Base-by-base conservation (phyloP, 768 basidiomycete species). In the Lyophyllum semitale region DNA sequence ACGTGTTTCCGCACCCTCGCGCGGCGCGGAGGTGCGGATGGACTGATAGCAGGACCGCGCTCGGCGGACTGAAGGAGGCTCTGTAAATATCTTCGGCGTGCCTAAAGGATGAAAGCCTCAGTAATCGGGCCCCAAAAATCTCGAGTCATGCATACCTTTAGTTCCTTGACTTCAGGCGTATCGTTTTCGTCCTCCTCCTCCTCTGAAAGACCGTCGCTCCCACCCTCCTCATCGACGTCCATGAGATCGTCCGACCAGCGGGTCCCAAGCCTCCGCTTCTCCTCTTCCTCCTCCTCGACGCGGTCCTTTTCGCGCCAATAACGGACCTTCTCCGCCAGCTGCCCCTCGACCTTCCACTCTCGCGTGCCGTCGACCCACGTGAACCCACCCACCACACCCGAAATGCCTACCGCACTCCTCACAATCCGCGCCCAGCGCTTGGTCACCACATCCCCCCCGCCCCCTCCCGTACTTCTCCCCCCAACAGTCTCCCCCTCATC, bases 321-420 rank as follows among this genome's bases (percentile, higher is more conserved):
- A 52, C 75, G 75, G 15, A 89, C 83, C 70, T 91, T 94, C 62
- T 84, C 82, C 18, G 79, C 80, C 48, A 96, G 73, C 42, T 67
- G 70, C 8, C 88, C 89, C 29, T 84, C 81, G 9, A 93, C 78
- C 33, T 65, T 73, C 87, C 87, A 93, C 46, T 78, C 73, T 54
- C 81, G 73, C 37, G 82, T 80, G 9, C 81, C 81, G 37, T 84
- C 78, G 26, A 74, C 73, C 82, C 82, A 93, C 53, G 69, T 74
- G 63, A 98, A 85, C 0, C 96, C 96, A 46, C 89, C 83, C 11
- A 96, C 90, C 44, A 78, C 69, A 42, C 78, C 79, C 8, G 84
- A 81, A 55, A 98, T 72, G 26, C 83, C 82, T 23, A 91, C 81
- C 0, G 82, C 87, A 48, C 84, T 81, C 51, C 94, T 84, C 4